Percentiles rank a stretch among this genome's conserved stretches.
These are phyloP conservation scores for Helichrysum umbraculigerum DNA, from an alignment of 129 eudicot species.

Conservation along the genomic window DNA sequence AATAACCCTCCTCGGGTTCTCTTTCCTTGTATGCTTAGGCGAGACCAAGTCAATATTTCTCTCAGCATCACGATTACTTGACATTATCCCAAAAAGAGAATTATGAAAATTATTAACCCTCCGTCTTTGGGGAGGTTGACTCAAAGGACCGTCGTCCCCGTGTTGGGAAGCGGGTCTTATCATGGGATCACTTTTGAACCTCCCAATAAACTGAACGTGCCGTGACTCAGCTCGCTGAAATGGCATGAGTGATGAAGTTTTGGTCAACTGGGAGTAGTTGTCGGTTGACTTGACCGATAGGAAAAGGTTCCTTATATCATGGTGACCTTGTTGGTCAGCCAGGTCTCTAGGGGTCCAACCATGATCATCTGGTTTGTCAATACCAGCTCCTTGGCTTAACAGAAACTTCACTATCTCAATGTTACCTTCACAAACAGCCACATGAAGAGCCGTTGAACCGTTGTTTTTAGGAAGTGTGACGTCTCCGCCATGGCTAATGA, in stretches of 20 bases:
- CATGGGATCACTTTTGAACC: constrained; percentile 71
- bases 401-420: constrained; percentile 62
- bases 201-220: constrained; percentile 59
- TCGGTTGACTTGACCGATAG: constrained; percentile 30
- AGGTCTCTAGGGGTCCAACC: constrained; percentile 88
- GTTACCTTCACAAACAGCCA: constrained; percentile 91
- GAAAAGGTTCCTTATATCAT: constrained; percentile 62
- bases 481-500: constrained; percentile 58
- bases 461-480: constrained; percentile 54
- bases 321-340: constrained; percentile 97
- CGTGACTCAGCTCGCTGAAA: constrained; percentile 47
- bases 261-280: constrained; percentile 28
- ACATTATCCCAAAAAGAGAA: constrained; percentile 82
- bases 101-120: constrained; percentile 59
- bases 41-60: constrained; percentile 32
- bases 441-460: constrained; percentile 83
- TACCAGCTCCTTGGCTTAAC: constrained; percentile 57
- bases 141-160: constrained; percentile 33
- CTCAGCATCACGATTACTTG: constrained; percentile 48
- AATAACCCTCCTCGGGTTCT: constrained; percentile 46
- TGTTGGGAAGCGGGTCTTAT: constrained; percentile 40
- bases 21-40: constrained; percentile 17
- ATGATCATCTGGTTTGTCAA: constrained; percentile 52
- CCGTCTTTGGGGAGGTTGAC: constrained; percentile 48
- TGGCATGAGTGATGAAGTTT: constrained; percentile 35